These are phyloP conservation scores for Monascus purpureus DNA, from an alignment of 495 filamentous ascomycete genomes.

Conservation along the genomic window DNA sequence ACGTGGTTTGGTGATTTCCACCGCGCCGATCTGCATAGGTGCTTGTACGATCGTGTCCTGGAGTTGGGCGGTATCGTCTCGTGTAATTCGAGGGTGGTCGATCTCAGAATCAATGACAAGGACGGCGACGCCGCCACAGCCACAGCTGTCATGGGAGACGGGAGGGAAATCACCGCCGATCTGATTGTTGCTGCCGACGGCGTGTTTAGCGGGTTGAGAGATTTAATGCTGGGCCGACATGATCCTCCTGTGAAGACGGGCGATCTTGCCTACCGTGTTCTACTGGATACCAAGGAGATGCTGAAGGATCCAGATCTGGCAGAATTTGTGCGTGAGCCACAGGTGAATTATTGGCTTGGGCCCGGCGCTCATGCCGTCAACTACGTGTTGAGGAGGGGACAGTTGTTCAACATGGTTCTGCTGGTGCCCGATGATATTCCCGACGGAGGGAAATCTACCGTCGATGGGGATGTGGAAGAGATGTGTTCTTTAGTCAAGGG, in stretches of 20 bases:
- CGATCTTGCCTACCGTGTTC: slow-evolving; percentile 52
- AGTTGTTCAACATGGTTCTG: slow-evolving; percentile 55
- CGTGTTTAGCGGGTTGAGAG: slow-evolving; percentile 36
- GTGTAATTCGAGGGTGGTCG: slow-evolving; percentile 27
- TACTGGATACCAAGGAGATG: slow-evolving; percentile 35
- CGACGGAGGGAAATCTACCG: slow-evolving; percentile 34
- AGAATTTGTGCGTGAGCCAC: slow-evolving; percentile 35
- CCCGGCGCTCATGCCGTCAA: slow-evolving; percentile 46
- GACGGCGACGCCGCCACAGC: slow-evolving; percentile 18
- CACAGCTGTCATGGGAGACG: slow-evolving; percentile 7
- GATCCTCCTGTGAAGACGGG: slow-evolving; percentile 42
- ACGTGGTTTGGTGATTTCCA: slow-evolving; percentile 46
- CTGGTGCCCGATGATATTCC: slow-evolving; percentile 58
- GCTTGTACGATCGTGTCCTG: slow-evolving; percentile 34
- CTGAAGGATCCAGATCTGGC: slow-evolving; percentile 36
- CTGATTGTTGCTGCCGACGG: slow-evolving; percentile 47
- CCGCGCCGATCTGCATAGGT: slow-evolving; percentile 42
- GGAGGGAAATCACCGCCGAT: slow-evolving; percentile 27
- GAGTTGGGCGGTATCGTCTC: slow-evolving; percentile 38
- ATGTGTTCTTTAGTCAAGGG: slow-evolving; percentile 46
- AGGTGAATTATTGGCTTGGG: slow-evolving; percentile 61
- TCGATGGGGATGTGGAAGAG: slow-evolving; percentile 45
- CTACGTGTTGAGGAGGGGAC: slow-evolving; percentile 36
- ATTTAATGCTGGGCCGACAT: slow-evolving; percentile 28
- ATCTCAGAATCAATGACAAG: slow-evolving; percentile 8